A percentile compares a stretch with the other conserved stretches of the same genome.
These are phyloP conservation scores for Vickermania ingenoplastis DNA, from an alignment of 208 protist genomes.

Conservation along the genomic window DNA sequence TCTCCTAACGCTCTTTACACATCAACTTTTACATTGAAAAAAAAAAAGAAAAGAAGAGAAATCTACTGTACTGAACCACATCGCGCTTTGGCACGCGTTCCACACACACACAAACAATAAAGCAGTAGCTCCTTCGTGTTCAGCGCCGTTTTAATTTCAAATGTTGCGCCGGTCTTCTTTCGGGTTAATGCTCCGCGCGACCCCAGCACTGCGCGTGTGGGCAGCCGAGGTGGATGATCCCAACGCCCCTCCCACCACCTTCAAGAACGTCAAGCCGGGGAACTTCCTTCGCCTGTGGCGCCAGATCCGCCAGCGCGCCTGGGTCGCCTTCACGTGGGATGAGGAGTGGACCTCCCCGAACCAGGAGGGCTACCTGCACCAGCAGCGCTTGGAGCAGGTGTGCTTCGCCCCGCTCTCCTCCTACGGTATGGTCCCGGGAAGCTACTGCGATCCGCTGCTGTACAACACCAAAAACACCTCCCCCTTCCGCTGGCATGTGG, in stretches of 20 bases:
- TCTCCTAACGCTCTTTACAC: too few species aligned
- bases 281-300: conserved; percentile 72
- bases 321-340: conserved; percentile 79
- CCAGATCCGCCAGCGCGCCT: conserved; percentile 78
- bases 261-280: conserved; percentile 85
- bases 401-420: conserved; percentile 81
- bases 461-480: conserved; percentile 90
- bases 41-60: too few species aligned
- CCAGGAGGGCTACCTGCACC: conserved; percentile 75
- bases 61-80: too few species aligned
- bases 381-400: conserved; percentile 83
- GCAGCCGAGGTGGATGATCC: conserved; percentile 76
- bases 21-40: too few species aligned
- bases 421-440: conserved; percentile 84
- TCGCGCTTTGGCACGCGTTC: too few species aligned
- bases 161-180: too few species aligned
- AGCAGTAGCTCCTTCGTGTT: too few species aligned
- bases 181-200: too few species aligned
- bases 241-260: conserved; percentile 76
- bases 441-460: conserved; percentile 84
- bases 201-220: conserved; percentile 56
- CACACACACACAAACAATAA: too few species aligned
- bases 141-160: too few species aligned
- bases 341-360: conserved; percentile 75
- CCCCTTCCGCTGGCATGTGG: conserved; percentile 83